Conservation (phyloP, 768 basidiomycete genomes). For the Pisolithus sp. region DNA sequence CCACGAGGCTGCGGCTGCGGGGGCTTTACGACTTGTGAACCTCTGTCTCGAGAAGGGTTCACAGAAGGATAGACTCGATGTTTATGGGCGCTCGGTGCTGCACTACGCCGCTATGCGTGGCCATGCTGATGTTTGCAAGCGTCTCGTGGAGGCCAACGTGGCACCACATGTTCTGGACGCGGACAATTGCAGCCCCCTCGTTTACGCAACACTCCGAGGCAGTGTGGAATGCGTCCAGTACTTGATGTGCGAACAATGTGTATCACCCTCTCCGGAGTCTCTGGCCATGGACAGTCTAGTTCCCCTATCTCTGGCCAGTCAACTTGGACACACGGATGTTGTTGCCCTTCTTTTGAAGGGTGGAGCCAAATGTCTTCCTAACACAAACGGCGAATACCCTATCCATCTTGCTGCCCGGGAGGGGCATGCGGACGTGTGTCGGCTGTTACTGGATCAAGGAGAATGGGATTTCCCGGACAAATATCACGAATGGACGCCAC, state of each 20-base stretch:
- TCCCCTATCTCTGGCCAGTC: conserved; percentile 87
- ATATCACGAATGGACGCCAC: conserved; percentile 97
- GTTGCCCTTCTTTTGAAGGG: conserved; percentile 69
- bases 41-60: conserved; percentile 74
- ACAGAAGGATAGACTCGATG: conserved; percentile 68
- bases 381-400: conserved; percentile 94
- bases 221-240: conserved; percentile 76
- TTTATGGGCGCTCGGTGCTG: conserved; percentile 87
- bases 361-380: conserved; percentile 74
- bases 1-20: conserved; percentile 89
- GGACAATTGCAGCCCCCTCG: conserved; percentile 91
- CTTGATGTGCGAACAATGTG: conserved; percentile 68
- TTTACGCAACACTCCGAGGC: conserved; percentile 88
- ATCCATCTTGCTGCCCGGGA: conserved; percentile 93
- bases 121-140: conserved; percentile 66
- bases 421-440: conserved; percentile 84
- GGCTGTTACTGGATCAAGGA: conserved; percentile 61
- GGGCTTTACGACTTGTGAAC: conserved; percentile 67
- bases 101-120: conserved; percentile 97
- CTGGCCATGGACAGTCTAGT: conserved; percentile 62
- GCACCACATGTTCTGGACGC: conserved; percentile 71
- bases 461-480: conserved; percentile 90
- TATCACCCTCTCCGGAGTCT: conserved; percentile 55
- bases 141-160: conserved; percentile 63
- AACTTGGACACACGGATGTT: conserved; percentile 81